Evolutionary conservation across 768 basidiomycete genomes (phyloP).

Genomic region (Cystofilobasidium ferigula): DNA sequence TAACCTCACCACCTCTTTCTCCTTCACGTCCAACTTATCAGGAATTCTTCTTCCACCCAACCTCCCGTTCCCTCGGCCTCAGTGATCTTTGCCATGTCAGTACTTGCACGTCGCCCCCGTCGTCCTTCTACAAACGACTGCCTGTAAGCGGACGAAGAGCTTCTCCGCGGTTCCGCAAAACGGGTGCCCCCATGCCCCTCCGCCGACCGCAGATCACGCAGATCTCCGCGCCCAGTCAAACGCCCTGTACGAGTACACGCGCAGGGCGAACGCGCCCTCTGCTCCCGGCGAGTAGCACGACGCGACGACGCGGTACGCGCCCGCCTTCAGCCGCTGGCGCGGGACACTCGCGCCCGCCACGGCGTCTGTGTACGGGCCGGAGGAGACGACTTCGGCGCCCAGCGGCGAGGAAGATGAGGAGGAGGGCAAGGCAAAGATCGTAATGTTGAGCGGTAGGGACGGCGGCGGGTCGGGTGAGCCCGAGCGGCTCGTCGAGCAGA

Average conservation of each 20-base stretch:
- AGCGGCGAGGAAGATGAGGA: neutral
- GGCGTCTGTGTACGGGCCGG: constrained; percentile 68
- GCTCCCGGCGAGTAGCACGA: neutral
- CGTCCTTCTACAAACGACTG: too few species aligned
- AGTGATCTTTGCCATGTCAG: too few species aligned
- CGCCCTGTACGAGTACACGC: neutral
- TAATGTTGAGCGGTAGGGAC: constrained; percentile 1
- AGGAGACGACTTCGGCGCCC: constrained; percentile 46
- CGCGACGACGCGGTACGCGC: neutral
- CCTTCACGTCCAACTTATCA: too few species aligned
- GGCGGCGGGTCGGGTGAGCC: neutral
- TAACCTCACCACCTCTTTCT: too few species aligned
- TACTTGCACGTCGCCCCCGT: too few species aligned
- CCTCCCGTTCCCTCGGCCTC: too few species aligned
- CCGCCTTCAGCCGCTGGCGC: neutral
- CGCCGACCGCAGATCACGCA: too few species aligned
- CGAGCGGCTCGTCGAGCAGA: neutral
- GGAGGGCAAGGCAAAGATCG: neutral
- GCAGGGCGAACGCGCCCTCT: neutral
- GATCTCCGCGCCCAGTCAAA: neutral
- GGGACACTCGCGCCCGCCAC: constrained; percentile 55
- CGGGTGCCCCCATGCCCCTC: too few species aligned
- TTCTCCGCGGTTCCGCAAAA: too few species aligned
- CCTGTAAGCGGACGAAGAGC: too few species aligned
- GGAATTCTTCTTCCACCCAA: too few species aligned